Evolutionary conservation across 2,329 filamentous ascomycete species (phyloP).

Genomic region (Aspergillus sp.): DNA sequence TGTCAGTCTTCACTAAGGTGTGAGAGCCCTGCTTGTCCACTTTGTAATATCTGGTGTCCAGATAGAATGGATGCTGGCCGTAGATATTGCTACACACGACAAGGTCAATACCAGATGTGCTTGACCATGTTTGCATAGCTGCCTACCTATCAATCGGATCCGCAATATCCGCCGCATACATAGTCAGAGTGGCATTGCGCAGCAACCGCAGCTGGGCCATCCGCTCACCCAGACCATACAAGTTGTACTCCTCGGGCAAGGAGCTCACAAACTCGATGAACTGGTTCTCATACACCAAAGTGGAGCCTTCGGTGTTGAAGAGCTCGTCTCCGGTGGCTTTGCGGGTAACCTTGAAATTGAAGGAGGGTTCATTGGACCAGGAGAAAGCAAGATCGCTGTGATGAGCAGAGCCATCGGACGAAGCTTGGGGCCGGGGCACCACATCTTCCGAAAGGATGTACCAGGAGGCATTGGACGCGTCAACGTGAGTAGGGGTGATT

Average conservation of each 20-base stretch:
- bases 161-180: conserved; percentile 66
- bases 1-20: conserved; percentile 53
- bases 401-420: conserved; percentile 36
- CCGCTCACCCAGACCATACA: conserved; percentile 72
- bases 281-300: conserved; percentile 71
- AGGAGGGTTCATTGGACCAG: conserved; percentile 58
- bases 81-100: conserved; percentile 61
- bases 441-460: conserved; percentile 65
- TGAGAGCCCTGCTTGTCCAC: conserved; percentile 47
- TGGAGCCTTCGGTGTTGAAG: conserved; percentile 63
- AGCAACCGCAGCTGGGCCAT: conserved; percentile 70
- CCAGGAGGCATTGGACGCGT: conserved; percentile 61
- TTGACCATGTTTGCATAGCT: neutral
- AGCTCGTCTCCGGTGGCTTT: conserved; percentile 62
- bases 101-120: neutral
- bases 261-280: conserved; percentile 70
- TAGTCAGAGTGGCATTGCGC: conserved; percentile 67
- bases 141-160: conserved; percentile 49
- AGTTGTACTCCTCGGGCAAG: conserved; percentile 68
- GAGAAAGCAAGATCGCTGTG: conserved; percentile 49
- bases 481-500: conserved; percentile 65
- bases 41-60: conserved; percentile 74
- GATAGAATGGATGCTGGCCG: conserved; percentile 72
- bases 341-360: conserved; percentile 56
- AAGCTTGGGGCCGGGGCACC: conserved; percentile 55